phyloP scores from a whole-genome alignment of 2,329 filamentous ascomycete species.

The Lachnellula subtilissima region DNA sequence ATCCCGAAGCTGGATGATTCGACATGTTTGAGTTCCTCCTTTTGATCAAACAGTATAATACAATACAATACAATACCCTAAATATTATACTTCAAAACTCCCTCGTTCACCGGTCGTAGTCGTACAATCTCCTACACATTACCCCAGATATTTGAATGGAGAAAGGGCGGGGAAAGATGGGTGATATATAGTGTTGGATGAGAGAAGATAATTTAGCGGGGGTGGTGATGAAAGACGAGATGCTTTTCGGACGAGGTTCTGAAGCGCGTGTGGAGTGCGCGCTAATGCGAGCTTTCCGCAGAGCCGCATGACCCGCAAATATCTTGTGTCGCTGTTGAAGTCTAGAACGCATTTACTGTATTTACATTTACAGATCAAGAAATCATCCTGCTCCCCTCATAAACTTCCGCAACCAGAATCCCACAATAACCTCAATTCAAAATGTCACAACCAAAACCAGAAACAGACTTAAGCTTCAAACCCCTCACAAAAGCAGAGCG shows the following conservation, averaged over 20 bases:
- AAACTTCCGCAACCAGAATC: background rate
- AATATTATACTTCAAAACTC: background rate
- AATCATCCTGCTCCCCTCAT: background rate
- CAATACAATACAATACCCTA: no score
- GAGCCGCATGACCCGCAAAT: constrained; percentile 20
- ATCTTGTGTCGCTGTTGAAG: background rate
- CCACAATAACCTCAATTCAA: background rate
- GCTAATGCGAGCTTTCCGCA: constrained; percentile 28
- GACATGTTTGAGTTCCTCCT: constrained; percentile 25
- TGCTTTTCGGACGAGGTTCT: background rate
- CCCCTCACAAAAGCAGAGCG: constrained; percentile 70
- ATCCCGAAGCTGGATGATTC: constrained; percentile 40
- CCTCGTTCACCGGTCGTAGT: constrained; percentile 2
- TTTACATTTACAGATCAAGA: background rate
- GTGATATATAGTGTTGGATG: background rate
- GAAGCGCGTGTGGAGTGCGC: background rate
- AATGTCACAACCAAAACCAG: constrained; percentile 9
- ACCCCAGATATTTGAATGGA: background rate
- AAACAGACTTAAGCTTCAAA: constrained; percentile 22
- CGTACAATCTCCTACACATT: constrained; percentile 3
- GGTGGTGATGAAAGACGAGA: background rate
- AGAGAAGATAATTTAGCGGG: background rate
- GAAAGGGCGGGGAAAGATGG: background rate
- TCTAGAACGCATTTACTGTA: background rate
- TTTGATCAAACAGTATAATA: background rate